phyloP scores from a whole-genome alignment of 108 stramenopile genomes.

The Cyclotella baltica region DNA sequence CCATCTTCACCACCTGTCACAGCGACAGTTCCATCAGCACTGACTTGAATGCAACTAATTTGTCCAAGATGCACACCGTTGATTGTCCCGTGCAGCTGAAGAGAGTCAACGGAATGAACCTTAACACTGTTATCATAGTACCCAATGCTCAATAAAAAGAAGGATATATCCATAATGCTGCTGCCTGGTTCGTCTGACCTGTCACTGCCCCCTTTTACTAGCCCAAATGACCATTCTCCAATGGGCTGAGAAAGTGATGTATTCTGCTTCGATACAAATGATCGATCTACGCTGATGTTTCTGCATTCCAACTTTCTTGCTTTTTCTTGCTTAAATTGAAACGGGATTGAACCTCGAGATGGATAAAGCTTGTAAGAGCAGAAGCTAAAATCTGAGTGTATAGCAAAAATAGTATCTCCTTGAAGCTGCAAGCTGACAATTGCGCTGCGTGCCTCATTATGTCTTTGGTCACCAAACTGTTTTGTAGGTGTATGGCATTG shows the following conservation, averaged over 20 bases:
- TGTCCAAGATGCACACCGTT: slow-evolving; percentile 73
- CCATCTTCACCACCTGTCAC: slow-evolving; percentile 83
- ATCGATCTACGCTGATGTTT: slow-evolving; percentile 27
- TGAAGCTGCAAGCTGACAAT: slow-evolving; percentile 68
- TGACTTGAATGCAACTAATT: slow-evolving; percentile 71
- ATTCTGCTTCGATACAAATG: slow-evolving; percentile 18
- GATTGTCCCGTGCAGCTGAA: slow-evolving; percentile 56
- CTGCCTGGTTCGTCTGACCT: slow-evolving; percentile 44
- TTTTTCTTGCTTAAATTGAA: slow-evolving; percentile 63
- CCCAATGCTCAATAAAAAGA: slow-evolving; percentile 71
- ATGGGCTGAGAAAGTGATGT: no score
- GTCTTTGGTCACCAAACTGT: slow-evolving; percentile 70
- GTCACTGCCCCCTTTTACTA: slow-evolving; percentile 63
- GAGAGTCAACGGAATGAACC: slow-evolving; percentile 70
- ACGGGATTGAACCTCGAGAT: slow-evolving; percentile 41
- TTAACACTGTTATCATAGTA: slow-evolving; percentile 80
- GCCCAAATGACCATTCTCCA: slow-evolving; percentile 72
- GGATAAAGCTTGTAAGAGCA: slow-evolving; percentile 75
- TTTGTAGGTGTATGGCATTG: slow-evolving; percentile 74
- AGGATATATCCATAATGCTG: slow-evolving; percentile 56
- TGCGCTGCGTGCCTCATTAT: slow-evolving; percentile 37
- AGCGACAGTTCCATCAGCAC: slow-evolving; percentile 68
- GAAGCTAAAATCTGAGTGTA: slow-evolving; percentile 77
- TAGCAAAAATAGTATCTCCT: slow-evolving; percentile 61
- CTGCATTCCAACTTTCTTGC: slow-evolving; percentile 55